Base-by-base conservation (phyloP, 2,329 filamentous ascomycete genomes). In the Nannizziopsis arthrosporioides region DNA sequence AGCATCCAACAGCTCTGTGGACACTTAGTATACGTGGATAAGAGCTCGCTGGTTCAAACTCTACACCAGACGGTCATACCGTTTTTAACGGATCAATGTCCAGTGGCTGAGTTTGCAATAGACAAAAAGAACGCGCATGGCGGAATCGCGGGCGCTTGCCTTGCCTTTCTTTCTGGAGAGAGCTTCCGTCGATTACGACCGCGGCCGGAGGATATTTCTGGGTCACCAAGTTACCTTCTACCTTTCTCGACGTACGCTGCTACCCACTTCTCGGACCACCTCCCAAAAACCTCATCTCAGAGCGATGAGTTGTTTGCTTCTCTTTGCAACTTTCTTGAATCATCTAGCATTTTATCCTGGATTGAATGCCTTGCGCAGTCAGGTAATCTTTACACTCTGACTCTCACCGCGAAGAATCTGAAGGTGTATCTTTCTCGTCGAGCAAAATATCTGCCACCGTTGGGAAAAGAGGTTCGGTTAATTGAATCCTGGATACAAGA, bases 31-130 rank as follows among this genome's bases (percentile, higher is more conserved):
- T 51, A 55, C 14, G 53, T 69, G 11, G 64, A 68, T 50, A 60
- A 57, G 15, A 52, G 53, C 9, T 53, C 53, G 9, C 57, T 51
- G 38, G 56, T 68, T 2, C 57, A 62, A 32, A 62, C 67, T 55
- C 53, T 67, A 18, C 68, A 71, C 50, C 58, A 64, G 46, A 69
- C 67, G 8, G 65, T 65, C 27, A 58, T 62, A 48, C 12, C 51
- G 10, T 55, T 55, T 40, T 34, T 56, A n/a, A 42, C 49, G 12
- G 38, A 37, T 22, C 31, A 46, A 5, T 47, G 52, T 6, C 42
- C 57, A 0, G 52, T 58, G 9, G 58, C 60, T 1, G 63, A 64
- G 37, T 62, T 66, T 36, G 50, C 57, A 14, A 55, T 67, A 14
- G 49, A 59, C 3, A 54, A 59, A 41, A 47, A 47, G 7, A 42